These are phyloP conservation scores for Botrytis galanthina DNA, from an alignment of 2,329 filamentous ascomycete genomes.

Conservation along the genomic window DNA sequence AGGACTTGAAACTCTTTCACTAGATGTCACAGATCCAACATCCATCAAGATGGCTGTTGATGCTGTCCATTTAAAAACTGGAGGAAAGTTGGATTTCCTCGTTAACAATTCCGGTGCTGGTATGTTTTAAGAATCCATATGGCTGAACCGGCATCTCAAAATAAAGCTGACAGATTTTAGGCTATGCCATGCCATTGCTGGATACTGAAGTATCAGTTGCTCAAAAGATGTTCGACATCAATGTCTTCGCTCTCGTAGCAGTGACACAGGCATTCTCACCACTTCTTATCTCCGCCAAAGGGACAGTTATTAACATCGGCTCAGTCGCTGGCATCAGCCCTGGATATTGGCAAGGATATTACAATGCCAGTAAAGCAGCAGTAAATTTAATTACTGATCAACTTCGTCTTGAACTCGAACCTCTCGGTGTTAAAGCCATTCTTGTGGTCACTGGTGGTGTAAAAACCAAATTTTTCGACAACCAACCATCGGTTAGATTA, in stretches of 20 bases:
- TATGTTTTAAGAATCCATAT: constrained; percentile 16
- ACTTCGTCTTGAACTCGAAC: constrained; percentile 28
- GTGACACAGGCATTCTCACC: constrained; percentile 38
- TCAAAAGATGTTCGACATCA: constrained; percentile 37
- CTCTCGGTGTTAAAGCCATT: constrained; percentile 29
- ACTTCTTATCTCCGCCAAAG: constrained; percentile 33
- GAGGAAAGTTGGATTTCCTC: constrained; percentile 43
- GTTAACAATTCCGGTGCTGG: constrained; percentile 46
- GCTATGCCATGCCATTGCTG: constrained; percentile 36
- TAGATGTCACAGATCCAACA: constrained; percentile 43
- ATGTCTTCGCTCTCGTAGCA: constrained; percentile 38
- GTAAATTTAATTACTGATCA: constrained; percentile 25
- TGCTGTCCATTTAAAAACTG: constrained; percentile 38
- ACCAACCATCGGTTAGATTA: constrained; percentile 22
- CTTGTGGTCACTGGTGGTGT: constrained; percentile 28
- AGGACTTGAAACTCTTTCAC: constrained; percentile 38
- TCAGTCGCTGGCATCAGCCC: constrained; percentile 34
- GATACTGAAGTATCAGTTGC: constrained; percentile 37
- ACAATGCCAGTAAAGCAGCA: constrained; percentile 32
- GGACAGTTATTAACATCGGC: constrained; percentile 48
- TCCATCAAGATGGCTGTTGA: constrained; percentile 40
- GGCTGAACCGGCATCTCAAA: constrained; percentile 22
- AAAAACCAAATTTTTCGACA: constrained; percentile 31
- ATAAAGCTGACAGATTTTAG: constrained; percentile 28
- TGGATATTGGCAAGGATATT: constrained; percentile 28